A percentile compares a stretch with the other conserved stretches of the same genome.
These are phyloP conservation scores for Termitomyces sp. DNA, from an alignment of 768 basidiomycete genomes.

Conservation along the genomic window DNA sequence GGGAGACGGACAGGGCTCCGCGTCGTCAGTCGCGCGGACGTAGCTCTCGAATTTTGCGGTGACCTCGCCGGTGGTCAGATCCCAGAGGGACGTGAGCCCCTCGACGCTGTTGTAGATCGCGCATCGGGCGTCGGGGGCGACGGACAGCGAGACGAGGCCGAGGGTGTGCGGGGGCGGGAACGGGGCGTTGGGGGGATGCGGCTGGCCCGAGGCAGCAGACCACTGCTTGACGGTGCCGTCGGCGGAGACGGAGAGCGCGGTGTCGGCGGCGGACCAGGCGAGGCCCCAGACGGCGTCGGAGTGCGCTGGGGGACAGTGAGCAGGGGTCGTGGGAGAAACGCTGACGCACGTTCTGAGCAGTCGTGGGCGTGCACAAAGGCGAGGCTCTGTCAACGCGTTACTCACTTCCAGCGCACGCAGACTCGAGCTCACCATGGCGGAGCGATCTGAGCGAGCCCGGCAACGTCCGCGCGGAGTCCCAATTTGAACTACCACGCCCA, in stretches of 20 bases:
- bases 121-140: slow-evolving; percentile 53
- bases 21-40: slow-evolving; percentile 46
- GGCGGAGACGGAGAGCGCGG: slow-evolving; percentile 64
- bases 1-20: slow-evolving; percentile 62
- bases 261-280: slow-evolving; percentile 63
- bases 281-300: slow-evolving; percentile 76
- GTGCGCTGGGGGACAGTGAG: slow-evolving; percentile 53
- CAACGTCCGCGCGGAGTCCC: slow-evolving; percentile 44
- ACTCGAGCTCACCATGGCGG: not conserved
- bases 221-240: slow-evolving; percentile 76
- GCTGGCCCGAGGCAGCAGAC: slow-evolving; percentile 62
- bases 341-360: slow-evolving; percentile 62
- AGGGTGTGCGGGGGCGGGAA: slow-evolving; percentile 74
- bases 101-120: slow-evolving; percentile 82
- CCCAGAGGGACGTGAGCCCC: slow-evolving; percentile 74
- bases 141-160: slow-evolving; percentile 78
- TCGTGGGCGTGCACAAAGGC: slow-evolving; percentile 70
- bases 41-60: slow-evolving; percentile 72
- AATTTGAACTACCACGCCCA: slow-evolving; percentile 15
- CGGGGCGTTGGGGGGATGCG: slow-evolving; percentile 39
- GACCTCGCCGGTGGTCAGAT: slow-evolving; percentile 56
- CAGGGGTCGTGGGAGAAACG: slow-evolving; percentile 21
- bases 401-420: too few relatives aligned
- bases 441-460: slow-evolving; percentile 22
- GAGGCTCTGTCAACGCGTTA: slow-evolving; percentile 44